These are phyloP conservation scores for Panellus pusillus DNA, from an alignment of 768 basidiomycete species.

Conservation along the genomic window DNA sequence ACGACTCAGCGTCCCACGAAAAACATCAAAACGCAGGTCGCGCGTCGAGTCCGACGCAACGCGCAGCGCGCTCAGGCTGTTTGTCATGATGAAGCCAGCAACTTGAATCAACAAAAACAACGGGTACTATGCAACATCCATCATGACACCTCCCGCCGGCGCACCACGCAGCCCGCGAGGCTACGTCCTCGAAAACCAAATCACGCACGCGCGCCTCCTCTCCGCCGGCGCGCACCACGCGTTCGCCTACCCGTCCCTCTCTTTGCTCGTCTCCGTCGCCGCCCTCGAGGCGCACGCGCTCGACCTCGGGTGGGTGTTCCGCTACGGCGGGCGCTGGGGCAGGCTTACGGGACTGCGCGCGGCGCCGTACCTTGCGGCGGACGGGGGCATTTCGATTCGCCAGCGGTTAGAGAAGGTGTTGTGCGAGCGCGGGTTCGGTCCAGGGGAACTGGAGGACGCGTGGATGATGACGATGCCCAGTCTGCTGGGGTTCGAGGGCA, in stretches of 20 bases:
- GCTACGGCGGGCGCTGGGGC: no score
- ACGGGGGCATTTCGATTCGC: constrained; percentile 30
- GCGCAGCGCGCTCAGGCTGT: no score
- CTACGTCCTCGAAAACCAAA: no score
- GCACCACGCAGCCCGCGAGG: constrained; percentile 24
- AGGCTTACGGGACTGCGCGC: no score
- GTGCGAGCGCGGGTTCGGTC: constrained; percentile 28
- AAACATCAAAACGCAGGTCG: no score
- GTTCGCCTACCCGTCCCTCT: no score
- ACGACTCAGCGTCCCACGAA: no score
- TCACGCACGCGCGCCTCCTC: constrained; percentile 53
- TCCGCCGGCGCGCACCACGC: constrained; percentile 48
- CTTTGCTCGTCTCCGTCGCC: constrained; percentile 60
- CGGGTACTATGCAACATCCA: not conserved
- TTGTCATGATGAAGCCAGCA: no score
- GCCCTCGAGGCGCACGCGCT: constrained; percentile 49
- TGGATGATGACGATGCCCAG: constrained; percentile 77
- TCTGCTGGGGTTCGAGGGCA: constrained; percentile 63
- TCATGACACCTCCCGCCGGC: no score
- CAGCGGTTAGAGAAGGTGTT: constrained; percentile 43
- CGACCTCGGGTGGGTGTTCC: no score
- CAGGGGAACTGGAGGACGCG: constrained; percentile 57
- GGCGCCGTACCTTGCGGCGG: constrained; percentile 36
- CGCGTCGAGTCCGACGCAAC: no score
- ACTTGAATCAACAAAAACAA: no score